Base-by-base conservation (phyloP, 225 moss, liverwort and hornwort genomes). In the Climacium dendroides region DNA sequence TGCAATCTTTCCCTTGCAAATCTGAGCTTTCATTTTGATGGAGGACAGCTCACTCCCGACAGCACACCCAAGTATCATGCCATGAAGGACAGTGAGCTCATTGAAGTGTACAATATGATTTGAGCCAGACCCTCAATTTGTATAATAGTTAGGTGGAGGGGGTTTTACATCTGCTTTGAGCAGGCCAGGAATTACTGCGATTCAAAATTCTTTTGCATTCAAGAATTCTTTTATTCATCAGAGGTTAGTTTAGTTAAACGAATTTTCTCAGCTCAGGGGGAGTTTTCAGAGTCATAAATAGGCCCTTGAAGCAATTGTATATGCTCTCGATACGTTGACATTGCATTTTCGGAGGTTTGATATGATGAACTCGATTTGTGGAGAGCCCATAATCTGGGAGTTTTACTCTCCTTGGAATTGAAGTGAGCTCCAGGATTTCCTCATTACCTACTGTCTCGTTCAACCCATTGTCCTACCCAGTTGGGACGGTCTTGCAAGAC, bases 41-140 rank as follows among this genome's bases (percentile, higher is more conserved):
- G 95, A 72, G 87, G 90, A 32, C 79, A 85, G 29, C 91, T 97
- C 57, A 78, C 87, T 83, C 86, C 91, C 63, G 81, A 74, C 43
- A 94, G 84, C 50, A 92, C 94, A 39, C 94, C 97, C 7, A 89
- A 92, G 67, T 90, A 94, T 45, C 75, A 88, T 69, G 87, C 91
- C 25, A 79, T 97, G 92, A 94, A 97, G 83, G 93, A 96, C 24
- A 91, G 88, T 80, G 96, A 95, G 82, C 89, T 94, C 35, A 83
- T 96, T 52, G 94, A 95, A 92, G 94, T 95, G 77, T 85, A 90
- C 82, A 79, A 85, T 29, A 94, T 74, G 82, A 88, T 84, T 64
- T 88, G 83, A 83, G 72, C 64, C 70, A 52, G n/a, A 60, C 80
- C 52, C 41, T 20, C 14, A 74, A 45, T 72, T 81, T 89, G 91